Evolutionary conservation across 352 stramenopile genomes (phyloP), one percentile per base, ranked within the genome.

Genomic region (Globisporangium emineosum): DNA sequence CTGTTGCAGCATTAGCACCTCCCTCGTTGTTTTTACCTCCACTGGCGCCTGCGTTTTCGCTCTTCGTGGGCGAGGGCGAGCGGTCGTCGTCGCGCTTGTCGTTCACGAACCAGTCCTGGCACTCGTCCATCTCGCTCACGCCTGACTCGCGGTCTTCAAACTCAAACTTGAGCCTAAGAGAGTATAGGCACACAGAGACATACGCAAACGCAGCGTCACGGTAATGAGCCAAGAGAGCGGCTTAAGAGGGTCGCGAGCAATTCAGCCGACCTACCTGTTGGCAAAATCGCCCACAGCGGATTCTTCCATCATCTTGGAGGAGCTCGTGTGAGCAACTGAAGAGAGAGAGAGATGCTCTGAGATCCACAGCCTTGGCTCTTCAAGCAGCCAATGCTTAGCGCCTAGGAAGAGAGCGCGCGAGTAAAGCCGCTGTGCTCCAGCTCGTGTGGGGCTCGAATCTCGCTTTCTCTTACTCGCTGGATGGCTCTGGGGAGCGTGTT

Each of bases 21-120:
- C 43, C 29, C 8, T 68, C 63, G 19, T 8, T 47, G 30, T 64
- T 57, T 25, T 62, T 57, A 5, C 35, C 51, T n/a, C 12, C 33
- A n/a, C n/a, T n/a, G n/a, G n/a, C n/a, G 12, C 15, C 23, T 2
- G n/a, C 10, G 32, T 35, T 35, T 17, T 76, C 69, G 23, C 60
- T 78, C 25, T 78, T 76, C 8, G 73, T 70, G 0, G 68, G 70
- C 5, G 59, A 69, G 12, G 71, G 68, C 35, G 67, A 52, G 1
- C 57, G 58, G 40, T 75, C 66, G 7, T 76, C 55, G 21, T 75
- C 74, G 13, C 57, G 71, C 47, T 81, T 75, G 55, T 93, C 84
- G 66, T 93, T 91, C 32, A 91, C 84, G 54, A 93, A 93, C 84
- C 84, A 93, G 60, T 93, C 82, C 71, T 93, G 79, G 12, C 72